Base-by-base conservation (phyloP, 75 land plant species). In the Pinus tabuliformis region DNA sequence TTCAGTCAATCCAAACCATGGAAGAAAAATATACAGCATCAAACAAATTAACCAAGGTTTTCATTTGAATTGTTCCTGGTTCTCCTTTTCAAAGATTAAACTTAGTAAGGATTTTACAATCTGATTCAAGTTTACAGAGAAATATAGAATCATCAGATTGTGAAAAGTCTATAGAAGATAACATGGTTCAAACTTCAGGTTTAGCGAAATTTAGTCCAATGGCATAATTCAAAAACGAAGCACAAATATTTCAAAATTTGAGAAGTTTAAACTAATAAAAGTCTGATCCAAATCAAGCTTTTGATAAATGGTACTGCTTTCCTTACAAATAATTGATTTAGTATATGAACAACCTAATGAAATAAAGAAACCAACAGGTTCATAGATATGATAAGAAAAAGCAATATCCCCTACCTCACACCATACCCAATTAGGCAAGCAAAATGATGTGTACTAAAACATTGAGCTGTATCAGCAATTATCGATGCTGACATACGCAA, bases 371-470 rank as follows among this genome's bases (percentile, higher is more conserved):
- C 22, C 22, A 73, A 56, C 20, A 42, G 11, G 57, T 72, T 56
- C 58, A 73, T 14, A 49, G 11, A 8, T 49, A 49, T 49, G 54
- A 49, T 20, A 20, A 18, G 24, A 13, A 18, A 37, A 68, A 42
- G 52, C 12, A 42, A 56, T 52, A 73, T 37, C 58, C 26, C 57
- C 60, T 22, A 93, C 99, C 98, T 97, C 77, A 98, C 99, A 80
- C 99, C 99, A 85, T 95, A 97, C 76, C 99, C 99, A 76, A 97
- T 91, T 73, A 97, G 85, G 76, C 96, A 95, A 17, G 98, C 98
- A 81, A 97, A 97, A 45, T 97, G 99, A 78, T 97, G 99, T n/a
- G 98, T 95, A 63, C 98, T 92, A 79, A 95, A 92, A 81, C 98
- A 95, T 79, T 97, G 98, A 62, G 99, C 99, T 61, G 95, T 91